phyloP scores from a whole-genome alignment of 1,139 yeast species.

The Debaryomycetaceae sp. region DNA sequence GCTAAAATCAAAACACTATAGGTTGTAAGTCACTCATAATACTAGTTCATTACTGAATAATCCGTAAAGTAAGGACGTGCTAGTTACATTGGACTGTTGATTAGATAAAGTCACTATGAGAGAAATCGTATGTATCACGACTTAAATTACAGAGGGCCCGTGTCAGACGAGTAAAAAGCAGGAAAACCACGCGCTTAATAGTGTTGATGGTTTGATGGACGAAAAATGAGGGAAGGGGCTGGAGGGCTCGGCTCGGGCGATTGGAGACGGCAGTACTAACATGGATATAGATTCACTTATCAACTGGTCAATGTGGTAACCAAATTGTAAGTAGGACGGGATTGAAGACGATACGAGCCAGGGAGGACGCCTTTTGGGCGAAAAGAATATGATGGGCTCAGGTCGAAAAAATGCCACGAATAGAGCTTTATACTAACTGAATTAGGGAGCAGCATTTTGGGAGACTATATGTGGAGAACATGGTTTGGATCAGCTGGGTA shows the following conservation, averaged over 20 bases:
- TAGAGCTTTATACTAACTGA: conserved; percentile 6
- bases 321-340: conserved; percentile 65
- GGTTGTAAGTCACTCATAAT: background rate
- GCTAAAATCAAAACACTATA: conserved; percentile 2
- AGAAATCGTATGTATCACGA: conserved; percentile 49
- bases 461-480: conserved; percentile 97
- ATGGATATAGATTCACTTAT: conserved; percentile 73
- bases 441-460: conserved; percentile 93
- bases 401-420: background rate
- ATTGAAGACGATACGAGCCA: background rate
- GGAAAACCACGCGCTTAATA: conserved; percentile 1
- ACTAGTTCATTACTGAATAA: background rate
- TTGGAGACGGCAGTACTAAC: background rate
- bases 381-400: background rate
- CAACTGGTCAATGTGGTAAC: conserved; percentile 99
- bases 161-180: too few species aligned
- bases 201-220: background rate
- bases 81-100: background rate
- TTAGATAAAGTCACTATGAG: conserved; percentile 35
- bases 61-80: background rate
- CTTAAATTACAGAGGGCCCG: background rate
- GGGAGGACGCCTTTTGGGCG: background rate
- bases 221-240: background rate
- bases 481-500: conserved; percentile 84
- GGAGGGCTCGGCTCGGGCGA: background rate